Evolutionary conservation across 148 eudicot species (phyloP).

Genomic region (Camellia sinensis): DNA sequence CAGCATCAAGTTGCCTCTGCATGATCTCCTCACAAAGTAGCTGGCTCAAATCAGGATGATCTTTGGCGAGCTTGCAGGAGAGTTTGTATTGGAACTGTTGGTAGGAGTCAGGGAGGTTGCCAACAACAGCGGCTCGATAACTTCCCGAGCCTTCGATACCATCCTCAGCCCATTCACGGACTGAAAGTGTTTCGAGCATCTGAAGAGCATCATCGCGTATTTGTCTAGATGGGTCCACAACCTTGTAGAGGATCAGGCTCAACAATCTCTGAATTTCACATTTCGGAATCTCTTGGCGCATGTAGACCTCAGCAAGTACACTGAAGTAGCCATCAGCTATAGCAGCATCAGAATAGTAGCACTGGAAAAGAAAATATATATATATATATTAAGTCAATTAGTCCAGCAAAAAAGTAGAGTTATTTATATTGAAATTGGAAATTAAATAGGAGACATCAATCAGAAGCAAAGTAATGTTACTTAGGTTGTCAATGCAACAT

Average conservation of each 20-base stretch:
- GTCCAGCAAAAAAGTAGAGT: background rate
- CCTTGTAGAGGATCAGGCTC: slow-evolving; percentile 95
- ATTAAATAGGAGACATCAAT: background rate
- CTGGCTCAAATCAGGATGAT: slow-evolving; percentile 96
- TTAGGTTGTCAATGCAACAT: background rate
- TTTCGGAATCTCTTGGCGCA: slow-evolving; percentile 99
- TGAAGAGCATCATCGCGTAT: slow-evolving; percentile 99
- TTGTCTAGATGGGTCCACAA: slow-evolving; percentile 97
- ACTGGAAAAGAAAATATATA: slow-evolving; percentile 39
- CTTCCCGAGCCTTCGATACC: slow-evolving; percentile 83
- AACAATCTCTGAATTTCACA: slow-evolving; percentile 97
- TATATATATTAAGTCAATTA: background rate
- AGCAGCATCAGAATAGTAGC: slow-evolving; percentile 97
- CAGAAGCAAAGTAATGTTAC: background rate
- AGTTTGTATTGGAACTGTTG: slow-evolving; percentile 98
- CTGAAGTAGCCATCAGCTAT: slow-evolving; percentile 99
- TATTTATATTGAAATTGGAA: background rate
- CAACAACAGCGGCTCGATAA: slow-evolving; percentile 98
- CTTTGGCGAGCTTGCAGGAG: slow-evolving; percentile 98
- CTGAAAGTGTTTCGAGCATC: slow-evolving; percentile 97
- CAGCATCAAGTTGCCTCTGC: slow-evolving; percentile 99
- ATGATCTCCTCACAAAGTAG: slow-evolving; percentile 98
- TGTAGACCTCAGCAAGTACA: slow-evolving; percentile 97
- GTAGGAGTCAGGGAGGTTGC: slow-evolving; percentile 96
- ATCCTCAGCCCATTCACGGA: slow-evolving; percentile 98